Base-by-base conservation (phyloP, 345 rosid genomes). In the Salix brachista region DNA sequence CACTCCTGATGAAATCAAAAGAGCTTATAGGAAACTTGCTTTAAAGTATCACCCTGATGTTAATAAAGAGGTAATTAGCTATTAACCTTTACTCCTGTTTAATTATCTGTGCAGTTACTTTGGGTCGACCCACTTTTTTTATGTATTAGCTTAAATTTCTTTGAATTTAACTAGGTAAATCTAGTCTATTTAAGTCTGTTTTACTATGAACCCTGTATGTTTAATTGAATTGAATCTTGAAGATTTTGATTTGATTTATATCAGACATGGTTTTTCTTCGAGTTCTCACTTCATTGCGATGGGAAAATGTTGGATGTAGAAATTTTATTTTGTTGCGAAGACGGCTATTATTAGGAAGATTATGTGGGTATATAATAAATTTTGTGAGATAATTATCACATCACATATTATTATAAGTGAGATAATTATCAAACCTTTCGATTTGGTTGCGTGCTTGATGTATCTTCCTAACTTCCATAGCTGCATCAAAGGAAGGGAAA, bases 1-100 rank as follows among this genome's bases (percentile, higher is more conserved):
- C 56, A 84, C 91, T 80, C 82, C 93, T n/a, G 84, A 75, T 78
- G 97, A 96, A 72, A 93, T 95, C 83, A 95, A 96, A 80, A 90
- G 89, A 86, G 98, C 99, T 83, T 95, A 95, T 69, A 88, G 99
- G 79, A 96, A 88, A 86, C 98, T 96, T 81, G 99, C 99, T 83
- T 84, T 96, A 75, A 93, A 90, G 87, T 93, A 83, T 80, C 97
- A 96, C 75, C 98, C 99, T 73, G 98, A 96, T 83, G 96, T 96
- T 73, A 96, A 96, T 79, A 93, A 93, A 81, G 91, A 90, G 98
- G 98, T 89, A 78, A 61, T 52, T 42, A 32, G 11, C 41, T n/a
- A 14, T 26, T 75, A 32, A 44, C 5, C 70, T 17, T 19, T 46
- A 4, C 2, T 69, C 13, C 16, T 46, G 30, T 65, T 65, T 66